Base-by-base conservation (phyloP, 1,284 basidiomycete genomes). In the Sanghuangporus baumii region DNA sequence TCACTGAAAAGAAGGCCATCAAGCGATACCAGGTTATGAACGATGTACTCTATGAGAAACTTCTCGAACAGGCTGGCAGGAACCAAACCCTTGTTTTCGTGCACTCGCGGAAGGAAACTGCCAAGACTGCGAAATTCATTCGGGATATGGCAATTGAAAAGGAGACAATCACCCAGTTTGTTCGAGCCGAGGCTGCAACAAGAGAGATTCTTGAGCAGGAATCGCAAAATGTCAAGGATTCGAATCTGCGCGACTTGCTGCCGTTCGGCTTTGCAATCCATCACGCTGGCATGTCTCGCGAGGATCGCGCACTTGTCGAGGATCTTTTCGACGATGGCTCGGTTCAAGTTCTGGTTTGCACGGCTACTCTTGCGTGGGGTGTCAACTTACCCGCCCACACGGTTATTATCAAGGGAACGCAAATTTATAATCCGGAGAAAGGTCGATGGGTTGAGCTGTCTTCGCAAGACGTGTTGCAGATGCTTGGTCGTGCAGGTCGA, bases 1-100 rank as follows among this genome's bases (percentile, higher is more conserved):
- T 99, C 66, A 98, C 96, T 0, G 97, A 99, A 79, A 98, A 98
- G 82, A 99, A 98, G 78, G 97, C 97, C 0, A 98, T 99, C 82
- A 98, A 97, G 75, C 87, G 97, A 3, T 92, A 96, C 72, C 95
- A 98, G 73, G 89, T 98, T 66, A 96, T 95, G 85, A 99, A 99
- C 77, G 96, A 99, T 73, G 96, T 99, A 47, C 97, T 96, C 74
- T 99, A 99, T 79, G 96, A 99, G 74, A 99, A 99, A 79, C 93
- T 97, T 0, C 84, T 96, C 36, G 94, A 97, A 69, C 92, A 97
- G 71, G 94, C 92, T 0, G 90, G 92, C 59, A 93, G 91, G 77
- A 92, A 94, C 67, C 93, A 95, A 71, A 92, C 91, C 0, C 83
- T 99, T 40, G 95, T 99, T 38, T 99, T 99, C 71, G 95, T 98